These are phyloP conservation scores for Talaromyces marneffei DNA, from an alignment of 2,329 filamentous ascomycete species.

Conservation along the genomic window DNA sequence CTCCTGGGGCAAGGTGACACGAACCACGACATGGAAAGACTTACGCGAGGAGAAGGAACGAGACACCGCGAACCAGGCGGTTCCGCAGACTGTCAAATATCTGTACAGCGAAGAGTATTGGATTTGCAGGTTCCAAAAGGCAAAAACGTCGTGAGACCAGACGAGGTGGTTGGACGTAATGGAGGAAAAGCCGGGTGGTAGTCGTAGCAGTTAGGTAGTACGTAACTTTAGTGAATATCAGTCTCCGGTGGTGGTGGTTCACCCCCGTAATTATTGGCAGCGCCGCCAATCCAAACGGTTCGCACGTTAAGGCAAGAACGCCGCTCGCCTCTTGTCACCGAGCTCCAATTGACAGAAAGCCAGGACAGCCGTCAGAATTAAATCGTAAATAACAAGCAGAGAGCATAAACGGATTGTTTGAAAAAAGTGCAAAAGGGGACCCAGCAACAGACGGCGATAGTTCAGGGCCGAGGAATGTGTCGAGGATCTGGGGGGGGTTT, in stretches of 20 bases:
- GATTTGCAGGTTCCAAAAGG: background rate
- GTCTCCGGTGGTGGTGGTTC: conserved; percentile 7
- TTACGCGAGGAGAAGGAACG: conserved; percentile 9
- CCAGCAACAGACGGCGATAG: background rate
- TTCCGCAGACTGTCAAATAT: conserved; percentile 2
- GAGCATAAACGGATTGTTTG: background rate
- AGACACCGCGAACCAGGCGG: conserved; percentile 14
- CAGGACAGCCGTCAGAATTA: background rate
- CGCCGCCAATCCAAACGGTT: conserved; percentile 9
- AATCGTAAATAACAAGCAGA: background rate
- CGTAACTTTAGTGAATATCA: background rate
- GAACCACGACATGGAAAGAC: background rate
- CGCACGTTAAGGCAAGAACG: conserved; percentile 9
- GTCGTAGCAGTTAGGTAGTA: background rate
- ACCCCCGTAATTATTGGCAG: conserved; percentile 9
- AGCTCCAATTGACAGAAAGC: background rate
- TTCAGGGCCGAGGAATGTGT: conserved; percentile 2
- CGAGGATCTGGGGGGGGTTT: background rate
- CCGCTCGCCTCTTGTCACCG: conserved; percentile 10
- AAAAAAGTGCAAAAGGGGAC: background rate
- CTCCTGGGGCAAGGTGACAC: conserved; percentile 7
- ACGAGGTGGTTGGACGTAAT: background rate
- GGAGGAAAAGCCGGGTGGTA: conserved; percentile 6
- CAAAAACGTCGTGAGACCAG: background rate
- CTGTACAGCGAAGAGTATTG: conserved; percentile 1